These are phyloP conservation scores for Trichoderma breve DNA, from an alignment of 2,329 filamentous ascomycete species.

Conservation along the genomic window DNA sequence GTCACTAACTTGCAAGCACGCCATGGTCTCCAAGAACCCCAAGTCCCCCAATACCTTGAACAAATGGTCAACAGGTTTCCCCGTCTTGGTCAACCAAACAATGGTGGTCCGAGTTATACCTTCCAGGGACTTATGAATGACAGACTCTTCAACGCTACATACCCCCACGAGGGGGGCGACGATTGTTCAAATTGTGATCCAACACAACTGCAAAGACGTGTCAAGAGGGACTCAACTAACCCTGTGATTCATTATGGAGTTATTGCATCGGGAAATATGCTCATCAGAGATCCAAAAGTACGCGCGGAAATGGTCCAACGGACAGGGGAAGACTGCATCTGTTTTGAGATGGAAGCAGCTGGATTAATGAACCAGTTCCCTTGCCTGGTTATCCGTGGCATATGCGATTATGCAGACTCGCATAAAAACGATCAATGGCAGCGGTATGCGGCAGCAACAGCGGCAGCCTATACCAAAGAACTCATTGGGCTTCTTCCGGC, in stretches of 20 bases:
- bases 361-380: not conserved
- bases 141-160: not conserved
- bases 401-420: slow-evolving; percentile 39
- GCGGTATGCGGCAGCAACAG: slow-evolving; percentile 33
- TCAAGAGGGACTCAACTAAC: not conserved
- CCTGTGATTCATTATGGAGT: slow-evolving; percentile 23
- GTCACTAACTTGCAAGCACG: not conserved
- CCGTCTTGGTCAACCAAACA: not conserved
- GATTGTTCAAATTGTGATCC: not conserved
- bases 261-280: slow-evolving; percentile 32
- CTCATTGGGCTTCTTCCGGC: not conserved
- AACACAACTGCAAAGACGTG: not conserved
- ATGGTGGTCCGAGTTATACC: not conserved
- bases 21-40: not conserved
- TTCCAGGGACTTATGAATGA: not conserved
- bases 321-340: slow-evolving; percentile 18
- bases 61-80: not conserved
- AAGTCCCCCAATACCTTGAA: not conserved
- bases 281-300: slow-evolving; percentile 33
- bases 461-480: slow-evolving; percentile 30
- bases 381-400: slow-evolving; percentile 37
- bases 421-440: slow-evolving; percentile 40
- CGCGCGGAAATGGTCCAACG: slow-evolving; percentile 30
- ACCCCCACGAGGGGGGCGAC: not conserved
- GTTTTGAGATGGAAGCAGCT: slow-evolving; percentile 22